phyloP scores from a whole-genome alignment of 768 basidiomycete species.

The Kwoniella sp. region DNA sequence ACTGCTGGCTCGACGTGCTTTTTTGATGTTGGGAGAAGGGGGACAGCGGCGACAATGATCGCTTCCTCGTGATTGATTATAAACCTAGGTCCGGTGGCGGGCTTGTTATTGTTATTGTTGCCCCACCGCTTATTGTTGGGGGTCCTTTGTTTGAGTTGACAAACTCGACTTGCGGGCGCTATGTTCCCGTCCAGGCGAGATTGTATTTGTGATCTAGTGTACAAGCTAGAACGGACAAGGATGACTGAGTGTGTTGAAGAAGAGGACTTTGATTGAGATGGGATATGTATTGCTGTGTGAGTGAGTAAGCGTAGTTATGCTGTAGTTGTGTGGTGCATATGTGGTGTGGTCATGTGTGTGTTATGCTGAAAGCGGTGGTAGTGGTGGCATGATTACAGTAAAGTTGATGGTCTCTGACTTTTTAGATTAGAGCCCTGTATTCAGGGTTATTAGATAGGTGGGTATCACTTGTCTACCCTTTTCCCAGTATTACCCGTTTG shows the following conservation, averaged over 20 bases:
- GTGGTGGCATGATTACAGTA: neutral
- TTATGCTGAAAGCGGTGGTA: neutral
- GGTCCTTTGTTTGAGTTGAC: neutral
- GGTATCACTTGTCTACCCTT: neutral
- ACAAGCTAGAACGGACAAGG: neutral
- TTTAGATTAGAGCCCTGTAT: constrained; percentile 2
- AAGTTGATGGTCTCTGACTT: neutral
- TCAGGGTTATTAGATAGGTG: constrained; percentile 1
- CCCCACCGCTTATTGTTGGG: neutral
- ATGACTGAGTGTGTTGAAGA: too few relatives aligned
- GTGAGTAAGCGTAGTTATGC: neutral
- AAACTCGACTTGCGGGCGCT: neutral
- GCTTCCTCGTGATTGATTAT: too few relatives aligned
- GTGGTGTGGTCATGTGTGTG: too few relatives aligned
- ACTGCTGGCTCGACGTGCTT: too few relatives aligned
- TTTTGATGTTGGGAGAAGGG: too few relatives aligned
- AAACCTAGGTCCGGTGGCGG: too few relatives aligned
- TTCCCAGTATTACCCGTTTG: constrained; percentile 3
- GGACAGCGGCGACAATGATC: too few relatives aligned
- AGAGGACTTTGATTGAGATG: too few relatives aligned
- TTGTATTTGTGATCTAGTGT: neutral
- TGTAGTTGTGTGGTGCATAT: neutral
- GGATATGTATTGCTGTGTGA: neutral
- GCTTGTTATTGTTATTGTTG: too few relatives aligned
- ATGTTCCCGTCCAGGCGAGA: neutral